phyloP scores from a whole-genome alignment of 2,329 filamentous ascomycete species.

The Clarireedia hainanense region DNA sequence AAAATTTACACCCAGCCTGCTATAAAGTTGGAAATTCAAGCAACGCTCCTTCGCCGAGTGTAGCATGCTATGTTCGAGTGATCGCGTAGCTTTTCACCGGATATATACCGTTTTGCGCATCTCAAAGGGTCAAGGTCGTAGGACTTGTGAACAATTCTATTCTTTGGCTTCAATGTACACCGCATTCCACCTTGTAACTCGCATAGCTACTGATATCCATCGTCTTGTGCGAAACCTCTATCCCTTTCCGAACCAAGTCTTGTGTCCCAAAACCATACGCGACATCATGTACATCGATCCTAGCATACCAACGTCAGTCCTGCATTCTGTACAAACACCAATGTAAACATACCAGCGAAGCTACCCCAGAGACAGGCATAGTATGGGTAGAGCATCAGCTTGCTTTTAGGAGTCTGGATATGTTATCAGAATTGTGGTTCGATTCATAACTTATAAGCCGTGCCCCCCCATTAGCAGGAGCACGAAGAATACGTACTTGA shows the following conservation, averaged over 20 bases:
- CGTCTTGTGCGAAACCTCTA: constrained; percentile 29
- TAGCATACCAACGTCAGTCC: constrained; percentile 13
- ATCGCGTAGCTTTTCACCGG: too few species aligned
- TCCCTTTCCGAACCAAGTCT: constrained; percentile 63
- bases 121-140: too few species aligned
- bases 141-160: constrained; percentile 11
- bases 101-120: too few species aligned
- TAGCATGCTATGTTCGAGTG: too few species aligned
- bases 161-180: constrained; percentile 19
- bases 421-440: background rate
- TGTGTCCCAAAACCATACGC: constrained; percentile 68
- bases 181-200: background rate
- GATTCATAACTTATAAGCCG: background rate
- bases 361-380: constrained; percentile 55
- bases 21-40: too few species aligned
- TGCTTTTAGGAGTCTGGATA: constrained; percentile 55
- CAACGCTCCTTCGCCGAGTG: too few species aligned
- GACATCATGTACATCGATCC: constrained; percentile 61
- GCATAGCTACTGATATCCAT: background rate
- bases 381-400: constrained; percentile 60
- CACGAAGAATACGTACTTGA: constrained; percentile 52
- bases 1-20: too few species aligned
- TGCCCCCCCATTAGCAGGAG: background rate
- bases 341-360: constrained; percentile 47
- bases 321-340: background rate